phyloP scores from a whole-genome alignment of 805 yeast genomes.

The Priceomyces castillae region DNA sequence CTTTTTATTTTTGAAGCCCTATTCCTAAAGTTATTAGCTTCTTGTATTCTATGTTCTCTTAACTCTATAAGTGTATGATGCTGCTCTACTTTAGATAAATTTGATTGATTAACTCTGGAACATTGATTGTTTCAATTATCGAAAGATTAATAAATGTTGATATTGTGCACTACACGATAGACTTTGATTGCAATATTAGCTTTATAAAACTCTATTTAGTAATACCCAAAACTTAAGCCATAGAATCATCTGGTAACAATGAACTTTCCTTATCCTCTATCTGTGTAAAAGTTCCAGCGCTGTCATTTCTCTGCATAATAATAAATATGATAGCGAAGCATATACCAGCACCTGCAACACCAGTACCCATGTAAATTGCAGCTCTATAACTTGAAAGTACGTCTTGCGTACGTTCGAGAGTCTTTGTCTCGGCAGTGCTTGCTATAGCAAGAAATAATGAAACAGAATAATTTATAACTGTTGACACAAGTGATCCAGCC shows the following conservation, averaged over 20 bases:
- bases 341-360: conserved; percentile 52
- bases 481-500: conserved; percentile 71
- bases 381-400: conserved; percentile 49
- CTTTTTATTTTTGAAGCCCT: too few relatives aligned
- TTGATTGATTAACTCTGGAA: not conserved
- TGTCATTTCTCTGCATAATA: conserved; percentile 9
- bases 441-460: conserved; percentile 71
- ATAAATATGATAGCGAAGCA: conserved; percentile 26
- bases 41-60: not conserved
- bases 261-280: not conserved
- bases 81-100: not conserved
- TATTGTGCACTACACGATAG: conserved; percentile 4
- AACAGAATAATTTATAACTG: conserved; percentile 69
- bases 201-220: not conserved
- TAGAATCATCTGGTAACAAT: not conserved
- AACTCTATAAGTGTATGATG: not conserved
- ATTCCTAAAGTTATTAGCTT: not conserved
- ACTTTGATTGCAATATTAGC: conserved; percentile 1
- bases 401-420: conserved; percentile 9
- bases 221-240: too few relatives aligned
- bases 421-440: conserved; percentile 54
- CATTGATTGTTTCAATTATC: not conserved
- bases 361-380: conserved; percentile 60
- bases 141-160: not conserved
- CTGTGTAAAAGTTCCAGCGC: not conserved